A percentile compares a stretch with the other conserved stretches of the same genome.
Evolutionary conservation across 2,329 filamentous ascomycete genomes (phyloP).

Genomic region (Zymoseptoria brevis): DNA sequence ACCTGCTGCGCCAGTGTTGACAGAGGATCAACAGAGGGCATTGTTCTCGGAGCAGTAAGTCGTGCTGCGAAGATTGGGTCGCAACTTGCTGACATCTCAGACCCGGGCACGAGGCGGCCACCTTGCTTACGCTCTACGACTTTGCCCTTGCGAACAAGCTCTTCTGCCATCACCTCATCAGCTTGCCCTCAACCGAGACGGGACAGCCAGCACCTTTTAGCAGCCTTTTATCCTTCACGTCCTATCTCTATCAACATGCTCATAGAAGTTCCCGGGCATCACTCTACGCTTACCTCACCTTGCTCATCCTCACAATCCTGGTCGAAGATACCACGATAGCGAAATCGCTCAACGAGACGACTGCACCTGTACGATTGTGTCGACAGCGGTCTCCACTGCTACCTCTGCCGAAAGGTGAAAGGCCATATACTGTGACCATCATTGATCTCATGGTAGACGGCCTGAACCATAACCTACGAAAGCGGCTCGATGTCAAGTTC

Average conservation of each 20-base stretch:
- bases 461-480: conserved; percentile 86
- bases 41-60: conserved; percentile 72
- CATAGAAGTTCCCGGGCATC: conserved; percentile 71
- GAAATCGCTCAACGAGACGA: conserved; percentile 75
- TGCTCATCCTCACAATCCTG: conserved; percentile 77
- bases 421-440: conserved; percentile 66
- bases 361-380: conserved; percentile 69
- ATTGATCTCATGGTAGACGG: conserved; percentile 84
- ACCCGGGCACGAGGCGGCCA: conserved; percentile 68
- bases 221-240: conserved; percentile 77
- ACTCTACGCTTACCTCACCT: conserved; percentile 74
- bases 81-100: conserved; percentile 39
- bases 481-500: conserved; percentile 73
- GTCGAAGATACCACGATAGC: conserved; percentile 77
- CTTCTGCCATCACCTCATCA: conserved; percentile 79
- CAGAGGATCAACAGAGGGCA: conserved; percentile 71
- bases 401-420: conserved; percentile 60
- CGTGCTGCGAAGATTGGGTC: neutral
- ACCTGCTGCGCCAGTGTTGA: conserved; percentile 52
- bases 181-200: conserved; percentile 25
- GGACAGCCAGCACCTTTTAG: conserved; percentile 52
- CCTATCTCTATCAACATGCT: conserved; percentile 89
- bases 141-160: conserved; percentile 92
- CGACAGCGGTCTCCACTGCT: conserved; percentile 82
- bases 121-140: conserved; percentile 82